phyloP scores from a whole-genome alignment of 352 stramenopile genomes.

The Globisporangium emineosum region DNA sequence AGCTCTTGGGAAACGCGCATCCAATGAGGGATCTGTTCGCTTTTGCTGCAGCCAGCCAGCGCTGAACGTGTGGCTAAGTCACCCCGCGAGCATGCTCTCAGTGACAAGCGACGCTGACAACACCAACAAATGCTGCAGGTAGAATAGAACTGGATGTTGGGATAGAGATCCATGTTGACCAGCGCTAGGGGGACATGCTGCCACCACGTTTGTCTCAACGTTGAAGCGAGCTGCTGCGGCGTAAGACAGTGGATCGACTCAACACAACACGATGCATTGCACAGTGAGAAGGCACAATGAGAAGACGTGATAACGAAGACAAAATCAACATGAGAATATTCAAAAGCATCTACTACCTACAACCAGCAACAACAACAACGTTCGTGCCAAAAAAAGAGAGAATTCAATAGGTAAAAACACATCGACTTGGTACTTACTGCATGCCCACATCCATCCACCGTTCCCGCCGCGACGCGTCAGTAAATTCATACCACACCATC shows the following conservation, averaged over 20 bases:
- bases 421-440: slow-evolving; percentile 10
- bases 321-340: slow-evolving; percentile 11
- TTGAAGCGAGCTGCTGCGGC: no score
- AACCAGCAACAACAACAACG: slow-evolving; percentile 5
- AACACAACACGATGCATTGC: background rate
- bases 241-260: background rate
- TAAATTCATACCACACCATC: slow-evolving; percentile 11
- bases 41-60: no score
- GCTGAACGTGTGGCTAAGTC: no score
- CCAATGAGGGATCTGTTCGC: no score
- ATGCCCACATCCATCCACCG: slow-evolving; percentile 5
- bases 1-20: no score
- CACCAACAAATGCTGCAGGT: no score
- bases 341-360: slow-evolving; percentile 10
- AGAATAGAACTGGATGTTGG: no score
- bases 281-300: background rate
- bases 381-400: slow-evolving; percentile 8
- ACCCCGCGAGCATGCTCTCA: no score
- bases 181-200: no score
- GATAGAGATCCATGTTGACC: no score
- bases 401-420: slow-evolving; percentile 14
- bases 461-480: slow-evolving; percentile 9
- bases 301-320: background rate
- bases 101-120: no score
- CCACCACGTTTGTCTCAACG: no score